Evolutionary conservation across 768 basidiomycete species (phyloP), one percentile per base, ranked within the genome.

Genomic region (Hemileccinum rubropunctum): DNA sequence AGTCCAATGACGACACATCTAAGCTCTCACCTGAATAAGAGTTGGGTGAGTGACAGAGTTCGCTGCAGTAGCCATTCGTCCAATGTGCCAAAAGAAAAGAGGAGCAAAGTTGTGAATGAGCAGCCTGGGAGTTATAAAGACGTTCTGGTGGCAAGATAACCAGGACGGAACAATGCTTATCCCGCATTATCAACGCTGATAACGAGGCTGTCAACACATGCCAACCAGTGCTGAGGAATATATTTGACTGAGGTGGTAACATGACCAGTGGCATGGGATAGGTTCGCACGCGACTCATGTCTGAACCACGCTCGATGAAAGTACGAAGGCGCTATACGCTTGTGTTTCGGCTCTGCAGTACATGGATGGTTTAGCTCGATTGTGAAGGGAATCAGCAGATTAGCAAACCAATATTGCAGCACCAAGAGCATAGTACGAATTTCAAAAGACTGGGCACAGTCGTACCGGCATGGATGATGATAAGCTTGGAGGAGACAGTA

Each of bases 1-100:
- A 21, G 34, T 35, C 10, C 14, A 32, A 38, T 14, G 15, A n/a
- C 6, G 30, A 26, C 18, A 45, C 5, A 18, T 17, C 3, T 20
- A 43, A 47, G 13, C 17, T 32, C 70, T 53, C 52, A 83, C 83
- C 66, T 78, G 64, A 48, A 87, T 73, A 32, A 86, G 54, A 21
- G 79, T 84, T 10, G 80, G 81, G 58, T 83, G 76, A 8, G 80
- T 64, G 15, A 79, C 71, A 44, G 82, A 84, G 62, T 86, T 85
- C 38, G 76, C 79, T 59, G 67, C 65, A 35, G 82, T 85, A 15
- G 83, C 83, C 80, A 84, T 84, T 48, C 6, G 45, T 40, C 37
- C 26, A 28, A 34, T 15, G 17, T 36, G 32, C 9, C 30, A 43
- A 38, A 21, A 12, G 30, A 11, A 23, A 46, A 20, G n/a, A 28